Base-by-base conservation (phyloP, 805 yeast genomes). In the Torulaspora indica region DNA sequence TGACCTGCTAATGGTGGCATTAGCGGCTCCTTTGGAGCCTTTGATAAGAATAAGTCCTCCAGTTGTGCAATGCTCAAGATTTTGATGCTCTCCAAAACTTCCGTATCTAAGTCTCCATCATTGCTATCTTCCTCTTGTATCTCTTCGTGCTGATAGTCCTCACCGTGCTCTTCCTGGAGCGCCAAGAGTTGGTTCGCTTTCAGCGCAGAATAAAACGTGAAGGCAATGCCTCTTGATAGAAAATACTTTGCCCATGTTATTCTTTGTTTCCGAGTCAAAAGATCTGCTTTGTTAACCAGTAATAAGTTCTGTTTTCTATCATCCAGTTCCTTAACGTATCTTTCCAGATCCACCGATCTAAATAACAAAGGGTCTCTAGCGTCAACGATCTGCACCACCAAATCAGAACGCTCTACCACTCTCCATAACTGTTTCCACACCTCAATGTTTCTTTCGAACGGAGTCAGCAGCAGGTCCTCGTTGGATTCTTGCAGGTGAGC, bases 371-470 rank as follows among this genome's bases (percentile, higher is more conserved):
- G 98, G 61, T 87, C 89, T 68, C 98, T 77, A 9, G 97, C 98
- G 70, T 93, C 98, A 23, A 93, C 98, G 70, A 93, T 93, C 64
- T 93, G 98, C 5, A 93, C 97, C 31, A 93, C 79, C 56, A 93
- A 73, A 65, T 91, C 96, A 18, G 93, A 86, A 61, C 98, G 79
- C 66, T 93, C 98, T 18, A 89, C 85, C 35, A 93, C 98, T 69
- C 98, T 78, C 98, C 98, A 93, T 53, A 93, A 72, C 68, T 93
- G 98, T 62, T 93, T 81, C 98, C 98, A 93, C 46, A 93, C 97
- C 73, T 91, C 96, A 52, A 93, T 73, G 64, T 93, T 93, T 71
- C 98, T 80, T 71, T 93, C 98, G 61, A 91, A 93, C 4, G 98
- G 98, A 0, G 98, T 93, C 62, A 93, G 74, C 47, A 90, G 71